Evolutionary conservation across 2,329 filamentous ascomycete genomes (phyloP).

Genomic region (Botrytis paeoniae): DNA sequence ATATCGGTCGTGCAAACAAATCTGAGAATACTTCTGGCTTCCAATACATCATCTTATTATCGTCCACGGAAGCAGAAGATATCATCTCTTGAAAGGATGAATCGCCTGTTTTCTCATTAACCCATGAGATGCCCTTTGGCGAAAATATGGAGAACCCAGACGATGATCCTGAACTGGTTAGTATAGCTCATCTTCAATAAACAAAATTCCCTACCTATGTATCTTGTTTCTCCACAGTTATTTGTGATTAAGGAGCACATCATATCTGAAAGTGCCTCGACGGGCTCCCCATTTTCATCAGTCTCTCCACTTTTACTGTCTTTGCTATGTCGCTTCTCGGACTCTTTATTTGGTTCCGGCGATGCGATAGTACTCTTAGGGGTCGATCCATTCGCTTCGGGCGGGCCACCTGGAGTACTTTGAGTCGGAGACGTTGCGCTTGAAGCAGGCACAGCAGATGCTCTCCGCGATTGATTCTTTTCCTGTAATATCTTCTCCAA

Average conservation of each 20-base stretch:
- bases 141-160: constrained; percentile 99
- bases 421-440: constrained; percentile 39
- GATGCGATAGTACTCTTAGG: constrained; percentile 51
- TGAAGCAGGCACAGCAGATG: constrained; percentile 33
- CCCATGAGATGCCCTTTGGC: constrained; percentile 96
- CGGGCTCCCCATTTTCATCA: constrained; percentile 62
- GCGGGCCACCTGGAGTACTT: constrained; percentile 40
- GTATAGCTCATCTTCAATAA: neutral
- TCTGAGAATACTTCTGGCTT: constrained; percentile 96
- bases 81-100: constrained; percentile 94
- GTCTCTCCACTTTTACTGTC: constrained; percentile 34
- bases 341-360: constrained; percentile 41
- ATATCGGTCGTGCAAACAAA: constrained; percentile 81
- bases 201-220: constrained; percentile 69
- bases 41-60: constrained; percentile 96
- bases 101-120: constrained; percentile 97
- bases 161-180: constrained; percentile 66
- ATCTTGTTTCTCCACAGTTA: constrained; percentile 89
- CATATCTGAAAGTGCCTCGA: constrained; percentile 90
- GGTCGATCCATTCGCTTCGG: constrained; percentile 40
- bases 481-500: constrained; percentile 73
- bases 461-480: constrained; percentile 43
- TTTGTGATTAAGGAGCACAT: constrained; percentile 98
- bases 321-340: constrained; percentile 33
- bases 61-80: constrained; percentile 81